Conservation (phyloP, 805 yeast species). For the Starmerella apis region DNA sequence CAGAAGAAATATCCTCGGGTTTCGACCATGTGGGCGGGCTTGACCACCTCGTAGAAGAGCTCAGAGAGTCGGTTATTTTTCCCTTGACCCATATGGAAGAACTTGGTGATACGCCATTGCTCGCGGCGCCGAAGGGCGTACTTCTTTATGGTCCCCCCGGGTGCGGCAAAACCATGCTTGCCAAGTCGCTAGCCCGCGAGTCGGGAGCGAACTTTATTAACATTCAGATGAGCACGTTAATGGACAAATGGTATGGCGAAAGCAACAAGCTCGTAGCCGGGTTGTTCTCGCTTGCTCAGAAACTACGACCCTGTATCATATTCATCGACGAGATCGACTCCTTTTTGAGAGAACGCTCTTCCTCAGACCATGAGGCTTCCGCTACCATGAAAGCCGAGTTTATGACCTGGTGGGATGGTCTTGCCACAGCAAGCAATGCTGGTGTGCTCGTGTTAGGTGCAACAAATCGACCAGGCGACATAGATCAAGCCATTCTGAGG, state of each 20-base stretch:
- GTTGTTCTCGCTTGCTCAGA: slow-evolving; percentile 75
- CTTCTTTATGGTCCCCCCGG: slow-evolving; percentile 93
- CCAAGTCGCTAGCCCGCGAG: slow-evolving; percentile 87
- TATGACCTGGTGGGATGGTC: slow-evolving; percentile 96
- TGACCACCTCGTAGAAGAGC: slow-evolving; percentile 68
- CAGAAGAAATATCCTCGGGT: slow-evolving; percentile 65
- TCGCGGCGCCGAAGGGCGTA: slow-evolving; percentile 92
- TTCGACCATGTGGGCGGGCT: slow-evolving; percentile 87
- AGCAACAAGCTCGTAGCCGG: slow-evolving; percentile 90
- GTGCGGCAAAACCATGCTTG: slow-evolving; percentile 95
- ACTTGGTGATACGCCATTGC: slow-evolving; percentile 51
- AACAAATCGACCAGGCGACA: slow-evolving; percentile 83
- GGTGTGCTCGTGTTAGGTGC: slow-evolving; percentile 86
- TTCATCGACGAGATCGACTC: slow-evolving; percentile 96
- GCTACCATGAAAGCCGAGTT: slow-evolving; percentile 91
- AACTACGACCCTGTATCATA: slow-evolving; percentile 86
- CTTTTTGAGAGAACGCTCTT: slow-evolving; percentile 72
- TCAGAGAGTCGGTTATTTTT: slow-evolving; percentile 76
- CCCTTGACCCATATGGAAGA: slow-evolving; percentile 49
- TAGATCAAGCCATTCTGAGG: slow-evolving; percentile 84
- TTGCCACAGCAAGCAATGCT: slow-evolving; percentile 49
- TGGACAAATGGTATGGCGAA: slow-evolving; percentile 98
- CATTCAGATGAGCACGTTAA: slow-evolving; percentile 81
- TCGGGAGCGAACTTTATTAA: slow-evolving; percentile 86
- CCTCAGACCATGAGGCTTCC: slow-evolving; percentile 88